Percentiles rank a stretch among this genome's conserved stretches.
These are phyloP conservation scores for Hypericum perforatum DNA, from an alignment of 345 rosid genomes.

Conservation along the genomic window DNA sequence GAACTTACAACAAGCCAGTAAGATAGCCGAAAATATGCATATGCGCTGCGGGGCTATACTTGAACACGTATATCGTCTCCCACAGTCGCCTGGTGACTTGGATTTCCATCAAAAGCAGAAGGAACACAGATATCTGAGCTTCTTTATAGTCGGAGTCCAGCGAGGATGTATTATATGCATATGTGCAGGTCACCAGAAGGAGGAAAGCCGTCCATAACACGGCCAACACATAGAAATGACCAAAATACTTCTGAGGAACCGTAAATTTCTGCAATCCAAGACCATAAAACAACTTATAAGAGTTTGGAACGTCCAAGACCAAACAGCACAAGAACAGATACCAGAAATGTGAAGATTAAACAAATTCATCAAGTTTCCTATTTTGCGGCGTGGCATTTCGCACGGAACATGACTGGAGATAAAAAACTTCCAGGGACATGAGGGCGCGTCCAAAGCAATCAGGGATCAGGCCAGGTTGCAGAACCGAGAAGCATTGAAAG, in stretches of 20 bases:
- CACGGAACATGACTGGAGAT: too few relatives aligned
- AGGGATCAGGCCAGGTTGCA: too few relatives aligned
- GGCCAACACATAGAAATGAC: conserved; percentile 1
- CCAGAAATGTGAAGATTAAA: too few relatives aligned
- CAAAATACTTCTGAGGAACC: background rate
- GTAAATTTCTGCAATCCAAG: background rate
- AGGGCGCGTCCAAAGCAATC: too few relatives aligned
- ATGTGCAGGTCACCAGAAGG: conserved; percentile 8
- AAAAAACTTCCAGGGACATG: too few relatives aligned
- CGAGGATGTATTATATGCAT: conserved; percentile 3
- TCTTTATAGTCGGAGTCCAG: conserved; percentile 1
- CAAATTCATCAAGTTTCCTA: too few relatives aligned
- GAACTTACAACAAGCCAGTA: conserved; percentile 15
- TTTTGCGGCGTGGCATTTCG: too few relatives aligned
- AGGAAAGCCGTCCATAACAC: conserved; percentile 11
- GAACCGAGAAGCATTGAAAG: too few relatives aligned
- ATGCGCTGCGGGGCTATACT: conserved; percentile 15
- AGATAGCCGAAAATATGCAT: conserved; percentile 17
- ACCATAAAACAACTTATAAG: too few relatives aligned
- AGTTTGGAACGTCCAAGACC: too few relatives aligned
- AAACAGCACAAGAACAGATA: too few relatives aligned
- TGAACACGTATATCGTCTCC: conserved; percentile 14
- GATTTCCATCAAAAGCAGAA: conserved; percentile 14
- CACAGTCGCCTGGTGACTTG: conserved; percentile 16
- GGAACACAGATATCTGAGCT: conserved; percentile 13